Conservation (phyloP, 306 rosid species). For the Nissolia schottii region DNA sequence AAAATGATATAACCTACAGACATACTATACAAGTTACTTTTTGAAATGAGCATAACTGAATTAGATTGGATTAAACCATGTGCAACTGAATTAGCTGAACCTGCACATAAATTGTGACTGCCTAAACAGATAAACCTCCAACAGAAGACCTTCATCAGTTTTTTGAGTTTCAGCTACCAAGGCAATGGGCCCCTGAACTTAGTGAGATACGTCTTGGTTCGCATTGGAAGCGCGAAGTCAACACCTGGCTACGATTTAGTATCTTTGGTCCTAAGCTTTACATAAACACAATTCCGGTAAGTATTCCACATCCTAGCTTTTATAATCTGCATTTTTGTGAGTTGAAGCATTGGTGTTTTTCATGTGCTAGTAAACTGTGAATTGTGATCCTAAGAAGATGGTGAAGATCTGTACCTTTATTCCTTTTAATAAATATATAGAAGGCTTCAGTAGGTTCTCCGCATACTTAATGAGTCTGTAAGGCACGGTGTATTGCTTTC, state of each 20-base stretch:
- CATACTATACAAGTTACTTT: not conserved
- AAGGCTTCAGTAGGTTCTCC: not conserved
- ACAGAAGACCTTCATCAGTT: conserved; percentile 77
- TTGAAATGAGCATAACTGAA: not conserved
- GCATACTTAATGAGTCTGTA: not conserved
- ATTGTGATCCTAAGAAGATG: not conserved
- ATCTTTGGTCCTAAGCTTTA: conserved; percentile 79
- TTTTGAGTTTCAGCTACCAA: conserved; percentile 87
- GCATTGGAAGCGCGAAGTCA: conserved; percentile 59
- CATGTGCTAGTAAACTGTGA: not conserved
- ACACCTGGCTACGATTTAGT: conserved; percentile 66
- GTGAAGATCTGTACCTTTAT: not conserved
- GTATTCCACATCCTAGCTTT: conserved; percentile 9
- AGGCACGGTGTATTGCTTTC: not conserved
- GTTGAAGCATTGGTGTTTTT: not conserved
- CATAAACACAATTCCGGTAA: conserved; percentile 70
- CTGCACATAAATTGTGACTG: not conserved
- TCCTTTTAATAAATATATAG: not conserved
- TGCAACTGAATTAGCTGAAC: conserved; percentile 8
- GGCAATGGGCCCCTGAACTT: conserved; percentile 84
- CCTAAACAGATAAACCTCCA: conserved; percentile 77
- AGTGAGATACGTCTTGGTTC: conserved; percentile 84
- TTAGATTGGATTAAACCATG: not conserved
- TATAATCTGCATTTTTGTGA: not conserved
- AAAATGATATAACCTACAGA: not conserved